phyloP scores from a whole-genome alignment of 768 basidiomycete species.

The Trametes coccinea region DNA sequence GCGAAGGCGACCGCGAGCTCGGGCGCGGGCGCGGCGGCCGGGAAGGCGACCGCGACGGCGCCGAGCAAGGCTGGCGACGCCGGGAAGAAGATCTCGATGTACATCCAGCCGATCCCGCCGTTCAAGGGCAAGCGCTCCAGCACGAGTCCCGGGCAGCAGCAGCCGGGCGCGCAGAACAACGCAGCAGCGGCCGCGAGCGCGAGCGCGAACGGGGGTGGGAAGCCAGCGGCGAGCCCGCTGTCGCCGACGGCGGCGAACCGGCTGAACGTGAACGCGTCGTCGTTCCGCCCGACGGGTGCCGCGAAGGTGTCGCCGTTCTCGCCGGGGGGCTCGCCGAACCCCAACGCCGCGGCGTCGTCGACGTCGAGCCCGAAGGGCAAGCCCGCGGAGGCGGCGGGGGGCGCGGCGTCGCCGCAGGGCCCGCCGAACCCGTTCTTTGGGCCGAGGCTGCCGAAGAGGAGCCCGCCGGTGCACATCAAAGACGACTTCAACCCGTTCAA shows the following conservation, averaged over 20 bases:
- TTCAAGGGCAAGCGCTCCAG: constrained; percentile 68
- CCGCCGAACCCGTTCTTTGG: constrained; percentile 91
- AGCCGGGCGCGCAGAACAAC: too few relatives aligned
- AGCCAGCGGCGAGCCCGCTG: constrained; percentile 38
- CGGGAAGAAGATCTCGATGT: constrained; percentile 56
- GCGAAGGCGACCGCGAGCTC: constrained; percentile 20
- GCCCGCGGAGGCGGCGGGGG: constrained; percentile 39
- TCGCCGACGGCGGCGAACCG: constrained; percentile 62
- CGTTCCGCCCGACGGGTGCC: constrained; percentile 75
- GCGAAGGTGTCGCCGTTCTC: constrained; percentile 65
- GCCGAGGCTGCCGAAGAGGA: constrained; percentile 72
- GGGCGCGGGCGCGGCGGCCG: constrained; percentile 6
- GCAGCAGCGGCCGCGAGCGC: constrained; percentile 18
- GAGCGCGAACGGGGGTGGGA: constrained; percentile 26
- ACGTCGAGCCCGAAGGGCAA: constrained; percentile 66
- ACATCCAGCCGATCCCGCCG: constrained; percentile 88
- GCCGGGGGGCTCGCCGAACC: constrained; percentile 42
- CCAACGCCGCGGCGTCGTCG: constrained; percentile 37
- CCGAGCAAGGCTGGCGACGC: constrained; percentile 20
- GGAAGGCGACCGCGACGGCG: constrained; percentile 20
- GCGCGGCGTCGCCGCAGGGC: constrained; percentile 33
- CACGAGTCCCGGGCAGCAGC: constrained; percentile 33
- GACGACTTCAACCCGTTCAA: constrained; percentile 99
- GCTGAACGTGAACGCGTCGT: constrained; percentile 86
- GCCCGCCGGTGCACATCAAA: constrained; percentile 75